Conservation (phyloP, 2,329 filamentous ascomycete genomes). For the Fusarium sp. region DNA sequence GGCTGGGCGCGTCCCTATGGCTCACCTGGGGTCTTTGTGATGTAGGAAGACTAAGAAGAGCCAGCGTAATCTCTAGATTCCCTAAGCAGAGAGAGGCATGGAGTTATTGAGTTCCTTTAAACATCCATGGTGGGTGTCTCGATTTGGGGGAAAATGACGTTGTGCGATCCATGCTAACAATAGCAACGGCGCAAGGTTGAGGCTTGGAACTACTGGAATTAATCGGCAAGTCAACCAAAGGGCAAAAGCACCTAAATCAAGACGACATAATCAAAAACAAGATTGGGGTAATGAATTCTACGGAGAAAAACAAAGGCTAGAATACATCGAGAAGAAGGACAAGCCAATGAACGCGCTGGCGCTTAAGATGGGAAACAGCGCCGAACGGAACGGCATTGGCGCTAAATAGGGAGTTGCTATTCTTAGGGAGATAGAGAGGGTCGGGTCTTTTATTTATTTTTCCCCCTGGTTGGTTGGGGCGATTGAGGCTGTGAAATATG, state of each 20-base stretch:
- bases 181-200: constrained; percentile 14
- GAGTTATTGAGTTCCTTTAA: neutral
- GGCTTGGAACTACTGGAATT: constrained; percentile 1
- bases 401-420: constrained; percentile 42
- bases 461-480: constrained; percentile 34
- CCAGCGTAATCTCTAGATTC: constrained; percentile 5
- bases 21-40: neutral
- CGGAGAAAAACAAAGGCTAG: constrained; percentile 16
- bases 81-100: neutral
- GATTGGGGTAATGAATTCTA: constrained; percentile 12
- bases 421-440: constrained; percentile 34
- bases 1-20: constrained; percentile 23
- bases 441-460: constrained; percentile 1
- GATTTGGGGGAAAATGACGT: constrained; percentile 21
- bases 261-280: constrained; percentile 17
- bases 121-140: constrained; percentile 18
- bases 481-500: constrained; percentile 48
- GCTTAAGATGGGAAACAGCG: constrained; percentile 41
- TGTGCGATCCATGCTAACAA: constrained; percentile 30
- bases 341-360: constrained; percentile 39
- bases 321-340: constrained; percentile 30
- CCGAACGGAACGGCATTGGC: constrained; percentile 38
- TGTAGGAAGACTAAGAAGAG: neutral
- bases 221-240: constrained; percentile 3
- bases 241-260: neutral